Conservation (phyloP, 2,329 filamentous ascomycete species). For the Talaromyces sp. region DNA sequence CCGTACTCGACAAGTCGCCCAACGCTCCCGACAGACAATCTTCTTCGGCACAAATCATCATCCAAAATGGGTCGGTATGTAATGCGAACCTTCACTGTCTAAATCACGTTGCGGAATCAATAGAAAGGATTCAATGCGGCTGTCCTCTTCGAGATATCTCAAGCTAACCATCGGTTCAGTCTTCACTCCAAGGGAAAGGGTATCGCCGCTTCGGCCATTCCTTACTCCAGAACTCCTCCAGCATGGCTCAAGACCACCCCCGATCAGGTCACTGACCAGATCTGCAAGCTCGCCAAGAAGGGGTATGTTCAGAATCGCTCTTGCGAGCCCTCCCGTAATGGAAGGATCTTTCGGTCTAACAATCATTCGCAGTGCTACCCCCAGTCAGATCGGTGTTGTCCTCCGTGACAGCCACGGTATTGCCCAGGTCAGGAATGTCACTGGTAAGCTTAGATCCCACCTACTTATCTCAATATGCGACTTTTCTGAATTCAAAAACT, state of each 20-base stretch:
- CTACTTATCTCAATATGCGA: not conserved
- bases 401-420: constrained; percentile 97
- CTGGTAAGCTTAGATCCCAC: constrained; percentile 58
- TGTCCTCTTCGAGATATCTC: constrained; percentile 42
- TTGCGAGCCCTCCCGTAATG: constrained; percentile 76
- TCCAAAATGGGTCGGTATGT: constrained; percentile 21
- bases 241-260: constrained; percentile 99
- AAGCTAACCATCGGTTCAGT: constrained; percentile 38
- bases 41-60: constrained; percentile 11
- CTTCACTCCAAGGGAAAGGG: constrained; percentile 99
- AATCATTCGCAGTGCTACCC: constrained; percentile 61
- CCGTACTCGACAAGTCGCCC: constrained; percentile 16
- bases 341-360: constrained; percentile 39
- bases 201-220: constrained; percentile 90
- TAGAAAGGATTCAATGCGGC: not conserved
- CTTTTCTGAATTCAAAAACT: constrained; percentile 26
- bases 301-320: constrained; percentile 4
- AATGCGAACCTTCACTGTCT: not conserved
- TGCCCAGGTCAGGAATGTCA: constrained; percentile 95
- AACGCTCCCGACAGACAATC: constrained; percentile 13
- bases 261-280: constrained; percentile 94
- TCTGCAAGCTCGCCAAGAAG: constrained; percentile 37
- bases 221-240: constrained; percentile 89
- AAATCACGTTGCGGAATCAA: too few relatives aligned
- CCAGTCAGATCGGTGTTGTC: constrained; percentile 97